Evolutionary conservation across 495 filamentous ascomycete genomes (phyloP).

Genomic region (Articulospora tetracladia): DNA sequence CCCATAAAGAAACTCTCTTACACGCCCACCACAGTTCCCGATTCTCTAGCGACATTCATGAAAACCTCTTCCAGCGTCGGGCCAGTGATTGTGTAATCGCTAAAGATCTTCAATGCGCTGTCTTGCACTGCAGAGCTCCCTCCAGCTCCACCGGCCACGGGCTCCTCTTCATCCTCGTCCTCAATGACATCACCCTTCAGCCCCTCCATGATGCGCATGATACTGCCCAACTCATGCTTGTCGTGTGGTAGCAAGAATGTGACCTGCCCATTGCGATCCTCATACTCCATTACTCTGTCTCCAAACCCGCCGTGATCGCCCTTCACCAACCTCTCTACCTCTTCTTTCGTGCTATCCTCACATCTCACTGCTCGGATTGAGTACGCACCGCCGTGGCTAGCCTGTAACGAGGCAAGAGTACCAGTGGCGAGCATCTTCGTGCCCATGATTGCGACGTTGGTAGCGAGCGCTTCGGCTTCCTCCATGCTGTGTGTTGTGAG

Average conservation of each 20-base stretch:
- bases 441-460: slow-evolving; percentile 45
- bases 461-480: slow-evolving; percentile 46
- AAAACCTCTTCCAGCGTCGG: slow-evolving; percentile 24
- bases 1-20: not conserved
- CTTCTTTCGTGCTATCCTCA: not conserved
- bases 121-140: slow-evolving; percentile 2
- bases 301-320: not conserved
- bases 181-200: slow-evolving; percentile 20
- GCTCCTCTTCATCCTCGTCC: not conserved
- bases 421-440: slow-evolving; percentile 42
- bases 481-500: slow-evolving; percentile 50
- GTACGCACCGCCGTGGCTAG: slow-evolving; percentile 36
- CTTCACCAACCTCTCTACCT: slow-evolving; percentile 13
- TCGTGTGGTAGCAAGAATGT: slow-evolving; percentile 21
- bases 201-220: slow-evolving; percentile 22
- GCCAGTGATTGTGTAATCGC: slow-evolving; percentile 19
- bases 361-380: slow-evolving; percentile 31
- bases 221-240: slow-evolving; percentile 13
- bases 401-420: slow-evolving; percentile 34
- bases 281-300: slow-evolving; percentile 6
- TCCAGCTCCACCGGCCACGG: not conserved
- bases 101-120: not conserved
- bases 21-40: slow-evolving; percentile 6
- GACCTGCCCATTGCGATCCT: slow-evolving; percentile 14
- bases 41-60: slow-evolving; percentile 23